Evolutionary conservation across 2,329 filamentous ascomycete genomes (phyloP), one percentile per base, ranked within the genome.

Genomic region (Claviceps sorghi): DNA sequence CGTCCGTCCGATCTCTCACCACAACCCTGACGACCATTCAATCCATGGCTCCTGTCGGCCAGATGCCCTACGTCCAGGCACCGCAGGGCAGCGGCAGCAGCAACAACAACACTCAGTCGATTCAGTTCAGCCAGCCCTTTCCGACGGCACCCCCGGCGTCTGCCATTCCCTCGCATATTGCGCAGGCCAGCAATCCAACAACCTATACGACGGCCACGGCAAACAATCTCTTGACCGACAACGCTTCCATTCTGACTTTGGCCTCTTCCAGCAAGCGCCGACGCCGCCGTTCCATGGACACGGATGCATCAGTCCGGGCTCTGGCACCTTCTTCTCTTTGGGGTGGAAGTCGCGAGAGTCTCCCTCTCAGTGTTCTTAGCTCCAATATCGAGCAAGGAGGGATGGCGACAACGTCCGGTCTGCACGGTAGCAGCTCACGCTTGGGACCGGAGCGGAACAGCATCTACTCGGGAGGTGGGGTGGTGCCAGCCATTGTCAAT

Each of bases 21-120:
- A 93, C 87, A 0, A 93, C 87, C 1, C 73, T 94, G 52, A 93
- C 88, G 0, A 94, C 87, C 0, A 89, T 94, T 54, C 87, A 91
- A 61, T 91, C 87, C 1, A 74, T 80, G 56, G 78, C 80, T 3
- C 79, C 80, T 4, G 80, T 78, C 51, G 74, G 70, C 68, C 51
- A 71, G 67, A 48, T 64, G 52, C 58, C 60, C 56, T 56, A 55
- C 22, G 32, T 53, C 13, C 48, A 62, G 56, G 49, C 61, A 59
- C 55, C 64, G 9, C 57, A 59, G 46, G 68, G 70, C 53, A 40
- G n/a, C 34, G 40, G 13, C 22, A 68, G 70, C 53, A 40, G n/a
- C 34, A 45, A 11, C 22, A 71, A 65, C 58, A 70, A 67, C 48
- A 65, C 69, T 30, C 72, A 77, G 58, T 71, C 72, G 10, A 76